Evolutionary conservation across 2,329 filamentous ascomycete species (phyloP).

Genomic region (Diaporthe australafricana): DNA sequence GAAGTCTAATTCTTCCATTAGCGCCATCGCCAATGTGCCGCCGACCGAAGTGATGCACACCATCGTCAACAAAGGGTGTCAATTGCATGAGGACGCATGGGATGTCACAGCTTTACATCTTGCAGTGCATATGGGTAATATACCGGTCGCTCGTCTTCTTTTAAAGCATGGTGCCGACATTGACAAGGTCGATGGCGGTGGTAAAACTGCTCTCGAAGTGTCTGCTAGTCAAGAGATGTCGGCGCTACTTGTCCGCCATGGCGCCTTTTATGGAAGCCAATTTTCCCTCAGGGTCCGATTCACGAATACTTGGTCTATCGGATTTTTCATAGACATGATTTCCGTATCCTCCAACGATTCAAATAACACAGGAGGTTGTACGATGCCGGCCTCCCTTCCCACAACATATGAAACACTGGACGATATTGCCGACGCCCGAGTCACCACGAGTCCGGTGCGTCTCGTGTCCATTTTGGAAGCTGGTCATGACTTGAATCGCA

Average conservation of each 20-base stretch:
- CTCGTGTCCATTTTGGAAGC: background rate
- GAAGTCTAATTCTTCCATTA: background rate
- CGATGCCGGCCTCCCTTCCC: too few relatives aligned
- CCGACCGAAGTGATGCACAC: background rate
- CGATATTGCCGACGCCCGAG: fast-evolving
- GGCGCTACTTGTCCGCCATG: background rate
- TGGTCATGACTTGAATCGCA: background rate
- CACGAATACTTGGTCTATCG: fast-evolving
- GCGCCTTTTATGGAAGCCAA: background rate
- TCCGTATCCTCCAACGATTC: background rate
- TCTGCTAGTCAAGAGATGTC: background rate
- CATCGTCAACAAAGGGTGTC: background rate
- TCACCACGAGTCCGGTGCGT: fast-evolving
- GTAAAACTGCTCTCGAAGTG: background rate
- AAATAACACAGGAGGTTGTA: too few relatives aligned
- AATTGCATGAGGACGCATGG: background rate
- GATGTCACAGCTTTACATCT: background rate
- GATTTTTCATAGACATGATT: background rate
- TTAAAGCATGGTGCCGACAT: background rate
- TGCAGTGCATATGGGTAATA: fast-evolving
- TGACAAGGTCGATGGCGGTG: background rate
- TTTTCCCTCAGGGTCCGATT: fast-evolving
- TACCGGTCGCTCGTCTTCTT: background rate
- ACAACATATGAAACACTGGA: background rate
- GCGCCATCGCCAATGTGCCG: background rate